These are phyloP conservation scores for Colletotrichum sp. DNA, from an alignment of 2,329 filamentous ascomycete species.

Conservation along the genomic window DNA sequence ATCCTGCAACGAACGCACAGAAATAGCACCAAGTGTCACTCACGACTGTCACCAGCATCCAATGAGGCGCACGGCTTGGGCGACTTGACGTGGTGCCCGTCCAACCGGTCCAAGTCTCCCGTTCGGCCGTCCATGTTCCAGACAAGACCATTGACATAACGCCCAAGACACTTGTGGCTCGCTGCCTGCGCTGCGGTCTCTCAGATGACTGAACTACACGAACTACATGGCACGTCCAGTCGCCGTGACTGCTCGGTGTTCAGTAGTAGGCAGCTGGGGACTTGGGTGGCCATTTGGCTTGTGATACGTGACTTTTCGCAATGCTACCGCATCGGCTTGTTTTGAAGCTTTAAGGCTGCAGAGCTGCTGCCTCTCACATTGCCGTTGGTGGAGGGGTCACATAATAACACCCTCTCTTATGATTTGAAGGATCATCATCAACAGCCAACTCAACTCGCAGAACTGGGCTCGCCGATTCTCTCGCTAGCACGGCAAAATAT, in stretches of 20 bases:
- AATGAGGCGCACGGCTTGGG: background rate
- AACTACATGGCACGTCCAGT: background rate
- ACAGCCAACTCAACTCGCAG: background rate
- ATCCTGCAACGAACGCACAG: background rate
- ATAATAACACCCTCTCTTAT: background rate
- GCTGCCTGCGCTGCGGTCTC: background rate
- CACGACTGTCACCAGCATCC: background rate
- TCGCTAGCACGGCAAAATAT: background rate
- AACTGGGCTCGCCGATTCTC: background rate
- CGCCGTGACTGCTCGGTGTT: background rate
- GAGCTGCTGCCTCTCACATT: background rate
- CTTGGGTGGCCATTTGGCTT: background rate
- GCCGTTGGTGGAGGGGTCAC: background rate
- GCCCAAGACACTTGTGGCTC: background rate
- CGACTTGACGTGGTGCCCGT: background rate
- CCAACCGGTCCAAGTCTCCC: background rate
- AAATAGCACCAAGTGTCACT: background rate
- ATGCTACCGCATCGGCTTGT: background rate
- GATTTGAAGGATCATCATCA: background rate
- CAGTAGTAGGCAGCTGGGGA: background rate
- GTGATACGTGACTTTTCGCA: background rate
- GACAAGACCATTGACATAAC: background rate
- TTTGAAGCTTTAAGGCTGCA: background rate
- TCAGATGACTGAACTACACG: background rate
- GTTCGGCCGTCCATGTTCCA: background rate